Evolutionary conservation across 129 eudicot genomes (phyloP), one percentile per base, ranked within the genome.

Genomic region (Gnaphalium uliginosum): DNA sequence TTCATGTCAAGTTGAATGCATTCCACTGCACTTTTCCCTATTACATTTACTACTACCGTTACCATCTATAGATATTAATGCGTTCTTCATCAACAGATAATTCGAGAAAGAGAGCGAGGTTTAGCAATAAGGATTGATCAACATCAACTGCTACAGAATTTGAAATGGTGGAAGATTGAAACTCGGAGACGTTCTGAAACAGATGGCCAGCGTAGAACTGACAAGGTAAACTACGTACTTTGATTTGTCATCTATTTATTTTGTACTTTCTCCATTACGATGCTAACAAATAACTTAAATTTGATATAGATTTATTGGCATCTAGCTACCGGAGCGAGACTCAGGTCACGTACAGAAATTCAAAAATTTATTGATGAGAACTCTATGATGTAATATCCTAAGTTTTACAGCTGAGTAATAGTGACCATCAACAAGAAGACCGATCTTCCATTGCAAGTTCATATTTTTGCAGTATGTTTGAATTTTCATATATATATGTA

Each of bases 101-200:
- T 54, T 33, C 17, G 8, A 57, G 33, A 37, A 13, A 60, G 51
- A 58, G 39, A 58, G 22, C n/a, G n/a, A 21, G 57, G 9, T 23
- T 33, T 33, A 58, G 26, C 14, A n/a, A 37, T 11, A 41, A 41
- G 10, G 37, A 32, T 73, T 13, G 68, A 73, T 24, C 25, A 51
- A 8, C 56, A 33, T 8, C 35, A 33, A 58, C 39, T 73, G 4
- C 25, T 33, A 4, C 8, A 58, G 11, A 9, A 25, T 73, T 46
- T 73, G 39, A 58, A 73, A 73, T 68, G 77, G 30, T 73, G 77
- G 77, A 73, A 66, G 0, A 21, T 73, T 15, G 68, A 58, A 17
- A 58, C 5, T 3, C 32, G 68, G 3, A 73, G 39, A 35, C 77
- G 68, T 23, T 15, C 17, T 23, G 57, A 35, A 35, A 57, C 33